These are phyloP conservation scores for Colletotrichum spinosum DNA, from an alignment of 2,329 filamentous ascomycete genomes.

Conservation along the genomic window DNA sequence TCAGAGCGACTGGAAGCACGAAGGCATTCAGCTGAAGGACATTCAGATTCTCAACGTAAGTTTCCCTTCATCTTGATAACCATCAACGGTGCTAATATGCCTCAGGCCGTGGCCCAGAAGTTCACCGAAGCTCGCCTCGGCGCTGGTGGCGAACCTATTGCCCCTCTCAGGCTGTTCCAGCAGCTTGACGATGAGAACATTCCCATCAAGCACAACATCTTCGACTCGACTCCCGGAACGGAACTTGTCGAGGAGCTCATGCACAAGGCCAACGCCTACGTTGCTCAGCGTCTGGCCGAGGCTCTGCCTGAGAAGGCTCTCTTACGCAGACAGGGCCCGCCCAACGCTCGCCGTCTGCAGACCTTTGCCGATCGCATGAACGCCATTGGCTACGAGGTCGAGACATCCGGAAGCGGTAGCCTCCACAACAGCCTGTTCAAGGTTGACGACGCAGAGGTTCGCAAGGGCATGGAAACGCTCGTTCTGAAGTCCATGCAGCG, in stretches of 20 bases:
- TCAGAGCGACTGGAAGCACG: slow-evolving; percentile 69
- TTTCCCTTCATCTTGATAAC: slow-evolving; percentile 28
- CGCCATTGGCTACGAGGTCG: slow-evolving; percentile 89
- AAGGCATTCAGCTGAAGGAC: slow-evolving; percentile 77
- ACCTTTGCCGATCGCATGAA: slow-evolving; percentile 95
- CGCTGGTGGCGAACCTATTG: slow-evolving; percentile 81
- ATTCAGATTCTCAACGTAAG: slow-evolving; percentile 82
- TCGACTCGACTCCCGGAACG: slow-evolving; percentile 88
- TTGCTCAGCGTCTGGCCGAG: slow-evolving; percentile 84
- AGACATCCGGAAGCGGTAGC: slow-evolving; percentile 87
- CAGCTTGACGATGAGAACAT: slow-evolving; percentile 98
- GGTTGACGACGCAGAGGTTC: slow-evolving; percentile 86
- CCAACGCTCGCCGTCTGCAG: slow-evolving; percentile 88
- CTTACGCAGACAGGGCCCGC: slow-evolving; percentile 85
- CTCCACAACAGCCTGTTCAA: slow-evolving; percentile 96
- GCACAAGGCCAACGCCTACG: slow-evolving; percentile 90
- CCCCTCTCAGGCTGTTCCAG: slow-evolving; percentile 88
- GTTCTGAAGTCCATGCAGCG: slow-evolving; percentile 95
- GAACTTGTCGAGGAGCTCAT: slow-evolving; percentile 96
- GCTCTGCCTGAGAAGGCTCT: slow-evolving; percentile 92
- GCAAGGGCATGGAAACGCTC: slow-evolving; percentile 98
- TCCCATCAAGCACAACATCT: slow-evolving; percentile 95
- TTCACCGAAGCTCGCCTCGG: slow-evolving; percentile 91
- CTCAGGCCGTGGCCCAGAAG: slow-evolving; percentile 81
- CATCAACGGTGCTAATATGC: slow-evolving; percentile 39